A percentile compares a stretch with the other conserved stretches of the same genome.
Conservation (phyloP, 2,329 filamentous ascomycete genomes). For the Parastagonospora nodorum region DNA sequence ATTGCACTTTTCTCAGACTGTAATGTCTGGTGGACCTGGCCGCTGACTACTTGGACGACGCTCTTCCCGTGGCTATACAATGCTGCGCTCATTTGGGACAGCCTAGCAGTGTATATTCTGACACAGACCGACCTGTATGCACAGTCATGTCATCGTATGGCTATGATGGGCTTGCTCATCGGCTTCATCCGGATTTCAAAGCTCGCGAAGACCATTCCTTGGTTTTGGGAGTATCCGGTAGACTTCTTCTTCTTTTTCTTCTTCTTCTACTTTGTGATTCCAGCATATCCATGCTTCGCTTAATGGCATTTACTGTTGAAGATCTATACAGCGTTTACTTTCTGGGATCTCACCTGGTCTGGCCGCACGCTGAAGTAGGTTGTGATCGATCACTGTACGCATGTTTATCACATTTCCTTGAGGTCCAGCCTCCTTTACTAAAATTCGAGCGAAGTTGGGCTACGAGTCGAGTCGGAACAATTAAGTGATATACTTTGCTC, state of each 20-base stretch:
- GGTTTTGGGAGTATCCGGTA: constrained; percentile 22
- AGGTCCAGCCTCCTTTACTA: too few species aligned
- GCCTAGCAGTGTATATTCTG: constrained; percentile 10
- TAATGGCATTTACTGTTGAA: constrained; percentile 29
- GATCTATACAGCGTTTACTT: constrained; percentile 5
- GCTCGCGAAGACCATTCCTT: constrained; percentile 26
- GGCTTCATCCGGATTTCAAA: constrained; percentile 22
- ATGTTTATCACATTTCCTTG: too few species aligned
- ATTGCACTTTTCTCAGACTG: constrained; percentile 23
- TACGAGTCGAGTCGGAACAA: too few species aligned
- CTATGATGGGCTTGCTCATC: constrained; percentile 6
- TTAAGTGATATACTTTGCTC: too few species aligned
- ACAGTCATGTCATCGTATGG: neutral
- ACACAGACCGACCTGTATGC: constrained; percentile 11
- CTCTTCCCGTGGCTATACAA: constrained; percentile 35
- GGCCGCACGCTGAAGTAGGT: neutral
- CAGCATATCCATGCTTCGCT: constrained; percentile 18
- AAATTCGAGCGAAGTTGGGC: too few species aligned
- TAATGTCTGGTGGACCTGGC: constrained; percentile 32
- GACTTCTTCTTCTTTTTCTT: constrained; percentile 23
- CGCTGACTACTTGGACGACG: constrained; percentile 26
- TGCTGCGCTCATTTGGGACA: constrained; percentile 27
- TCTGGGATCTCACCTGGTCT: constrained; percentile 2
- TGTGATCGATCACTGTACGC: too few species aligned
- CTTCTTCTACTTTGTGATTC: constrained; percentile 28